Conservation (phyloP, 805 yeast genomes). For the Candida awuae region DNA sequence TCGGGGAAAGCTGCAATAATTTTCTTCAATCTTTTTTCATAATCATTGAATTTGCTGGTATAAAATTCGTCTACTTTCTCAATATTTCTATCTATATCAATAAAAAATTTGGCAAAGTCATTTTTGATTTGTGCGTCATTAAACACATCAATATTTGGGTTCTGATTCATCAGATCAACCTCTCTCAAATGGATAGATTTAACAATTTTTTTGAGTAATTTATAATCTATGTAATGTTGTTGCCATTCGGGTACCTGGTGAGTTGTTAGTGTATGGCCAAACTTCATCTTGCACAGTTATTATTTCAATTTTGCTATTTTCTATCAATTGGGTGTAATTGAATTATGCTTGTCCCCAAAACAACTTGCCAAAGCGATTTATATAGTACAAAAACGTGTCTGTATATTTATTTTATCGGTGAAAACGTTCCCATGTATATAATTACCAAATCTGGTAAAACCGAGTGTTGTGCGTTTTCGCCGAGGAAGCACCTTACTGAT, state of each 20-base stretch:
- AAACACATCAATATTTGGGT: conserved; percentile 28
- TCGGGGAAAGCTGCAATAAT: conserved; percentile 32
- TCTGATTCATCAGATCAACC: conserved; percentile 22
- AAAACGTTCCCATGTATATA: no score
- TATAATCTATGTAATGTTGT: conserved; percentile 75
- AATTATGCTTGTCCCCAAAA: not conserved
- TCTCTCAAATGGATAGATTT: conserved; percentile 49
- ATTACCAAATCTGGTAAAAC: no score
- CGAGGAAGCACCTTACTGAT: no score
- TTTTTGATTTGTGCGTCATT: conserved; percentile 37
- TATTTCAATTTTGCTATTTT: no score
- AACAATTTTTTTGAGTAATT: conserved; percentile 71
- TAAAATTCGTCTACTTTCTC: conserved; percentile 77
- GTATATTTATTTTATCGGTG: no score
- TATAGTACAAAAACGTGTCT: no score
- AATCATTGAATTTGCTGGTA: conserved; percentile 64
- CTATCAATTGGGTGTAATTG: no score
- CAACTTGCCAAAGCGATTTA: no score
- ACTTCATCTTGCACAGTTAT: conserved; percentile 44
- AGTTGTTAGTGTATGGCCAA: conserved; percentile 67
- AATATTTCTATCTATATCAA: conserved; percentile 68
- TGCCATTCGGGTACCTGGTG: conserved; percentile 97
- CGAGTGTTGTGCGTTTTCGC: no score
- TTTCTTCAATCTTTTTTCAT: conserved; percentile 56
- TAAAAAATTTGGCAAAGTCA: conserved; percentile 60